phyloP scores from a whole-genome alignment of 768 basidiomycete genomes.

The Podaxis pistillaris region DNA sequence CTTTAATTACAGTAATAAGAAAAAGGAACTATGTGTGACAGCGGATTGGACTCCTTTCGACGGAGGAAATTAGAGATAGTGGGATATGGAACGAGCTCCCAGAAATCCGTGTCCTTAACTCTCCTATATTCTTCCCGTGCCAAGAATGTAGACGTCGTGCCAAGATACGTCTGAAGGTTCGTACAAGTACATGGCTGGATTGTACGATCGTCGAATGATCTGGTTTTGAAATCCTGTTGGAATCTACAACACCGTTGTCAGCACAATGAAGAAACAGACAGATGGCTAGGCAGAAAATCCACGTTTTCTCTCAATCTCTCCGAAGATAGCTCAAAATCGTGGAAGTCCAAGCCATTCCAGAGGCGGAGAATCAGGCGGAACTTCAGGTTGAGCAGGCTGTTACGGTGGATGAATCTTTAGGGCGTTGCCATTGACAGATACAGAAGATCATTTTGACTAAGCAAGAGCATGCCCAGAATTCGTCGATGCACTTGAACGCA shows the following conservation, averaged over 20 bases:
- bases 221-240: background rate
- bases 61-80: background rate
- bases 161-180: background rate
- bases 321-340: background rate
- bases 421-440: no score
- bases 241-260: background rate
- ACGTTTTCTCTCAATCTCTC: background rate
- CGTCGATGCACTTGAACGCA: no score
- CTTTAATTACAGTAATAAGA: no score
- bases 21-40: no score
- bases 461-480: no score
- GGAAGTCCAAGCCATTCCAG: background rate
- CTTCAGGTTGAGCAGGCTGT: background rate
- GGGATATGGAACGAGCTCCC: background rate
- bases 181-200: background rate
- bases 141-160: background rate
- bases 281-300: background rate
- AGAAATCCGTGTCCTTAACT: background rate
- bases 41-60: no score
- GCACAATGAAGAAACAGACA: background rate
- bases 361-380: background rate
- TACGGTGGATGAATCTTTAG: no score
- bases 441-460: no score
- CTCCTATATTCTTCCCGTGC: background rate
- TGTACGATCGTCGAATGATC: background rate